phyloP scores from a whole-genome alignment of 2,329 filamentous ascomycete species.

The Raffaelea deltoideospora region DNA sequence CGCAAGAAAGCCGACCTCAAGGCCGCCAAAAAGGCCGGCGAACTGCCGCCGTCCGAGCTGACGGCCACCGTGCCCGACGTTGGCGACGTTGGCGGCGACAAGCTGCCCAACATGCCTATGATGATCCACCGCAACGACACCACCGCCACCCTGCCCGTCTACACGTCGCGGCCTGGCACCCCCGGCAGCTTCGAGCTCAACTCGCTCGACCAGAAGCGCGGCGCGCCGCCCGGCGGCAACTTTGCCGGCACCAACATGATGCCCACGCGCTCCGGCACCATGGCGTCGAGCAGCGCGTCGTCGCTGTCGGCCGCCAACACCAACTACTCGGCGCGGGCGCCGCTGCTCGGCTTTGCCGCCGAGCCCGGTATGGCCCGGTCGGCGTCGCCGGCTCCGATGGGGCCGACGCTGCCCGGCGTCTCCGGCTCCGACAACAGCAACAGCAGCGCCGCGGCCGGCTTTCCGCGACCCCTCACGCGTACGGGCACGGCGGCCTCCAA shows the following conservation, averaged over 20 bases:
- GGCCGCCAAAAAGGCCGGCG: conserved; percentile 38
- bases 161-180: conserved; percentile 44
- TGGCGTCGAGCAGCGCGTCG: conserved; percentile 8
- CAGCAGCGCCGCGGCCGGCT: conserved; percentile 9
- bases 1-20: conserved; percentile 34
- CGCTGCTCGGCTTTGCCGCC: conserved; percentile 17
- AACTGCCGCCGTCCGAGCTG: conserved; percentile 31
- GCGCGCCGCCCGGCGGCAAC: too few species aligned
- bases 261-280: conserved; percentile 19
- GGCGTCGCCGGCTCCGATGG: conserved; percentile 13
- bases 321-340: conserved; percentile 14
- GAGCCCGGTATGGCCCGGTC: conserved; percentile 15
- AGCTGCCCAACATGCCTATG: conserved; percentile 41
- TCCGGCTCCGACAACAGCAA: neutral
- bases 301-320: conserved; percentile 8
- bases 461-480: conserved; percentile 10
- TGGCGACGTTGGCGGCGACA: conserved; percentile 28
- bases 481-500: conserved; percentile 13
- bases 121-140: conserved; percentile 44
- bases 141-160: conserved; percentile 44
- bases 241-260: too few species aligned
- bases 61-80: conserved; percentile 52
- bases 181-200: conserved; percentile 36
- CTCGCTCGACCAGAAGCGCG: conserved; percentile 35
- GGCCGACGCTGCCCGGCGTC: conserved; percentile 4